Evolutionary conservation across 805 yeast species (phyloP), one percentile per base, ranked within the genome.

Genomic region (Groenewaldozyma tartarivorans): DNA sequence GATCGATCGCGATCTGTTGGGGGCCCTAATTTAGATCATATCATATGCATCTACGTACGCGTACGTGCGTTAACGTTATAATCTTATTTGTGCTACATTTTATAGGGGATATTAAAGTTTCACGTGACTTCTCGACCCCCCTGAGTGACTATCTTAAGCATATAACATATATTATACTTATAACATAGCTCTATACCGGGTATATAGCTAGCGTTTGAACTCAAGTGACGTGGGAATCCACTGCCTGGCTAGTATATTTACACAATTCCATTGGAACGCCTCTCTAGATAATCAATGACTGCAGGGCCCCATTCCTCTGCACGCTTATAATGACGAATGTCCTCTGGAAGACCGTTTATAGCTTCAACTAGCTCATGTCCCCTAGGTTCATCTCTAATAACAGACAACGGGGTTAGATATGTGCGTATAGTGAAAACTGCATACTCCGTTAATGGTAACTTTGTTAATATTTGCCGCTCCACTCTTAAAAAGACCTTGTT

Each of bases 281-380:
- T 64, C 63, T 26, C 54, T 57, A 72, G 38, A 38, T 58, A 72
- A 3, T 60, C 48, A 44, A 64, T 63, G 0, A 75, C 79, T 0
- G 88, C 80, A 1, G 73, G 74, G 0, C 87, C 85, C 87, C 92
- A 82, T 47, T 66, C 77, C 2, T 69, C 68, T 24, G 74, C 67
- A 43, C 74, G 67, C 57, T 83, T 83, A 62, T 83, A 83, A 20
- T 63, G 61, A 1, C 77, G 75, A 42, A 81, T 57, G 20, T 65
- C 73, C 2, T 65, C 74, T 5, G 81, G 79, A 54, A 82, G 67
- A 0, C 77, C 80, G 18, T 71, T 71, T 27, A 84, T 72, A 1
- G 87, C 85, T 5, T 75, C 79, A 35, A 68, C 63, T 17, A 83
- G 59, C 16, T 77, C 70, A n/a, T 68, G 71, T 4, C 68, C 63